phyloP scores from a whole-genome alignment of 169 alveolate species.

The Plasmodium cynomolgi region DNA sequence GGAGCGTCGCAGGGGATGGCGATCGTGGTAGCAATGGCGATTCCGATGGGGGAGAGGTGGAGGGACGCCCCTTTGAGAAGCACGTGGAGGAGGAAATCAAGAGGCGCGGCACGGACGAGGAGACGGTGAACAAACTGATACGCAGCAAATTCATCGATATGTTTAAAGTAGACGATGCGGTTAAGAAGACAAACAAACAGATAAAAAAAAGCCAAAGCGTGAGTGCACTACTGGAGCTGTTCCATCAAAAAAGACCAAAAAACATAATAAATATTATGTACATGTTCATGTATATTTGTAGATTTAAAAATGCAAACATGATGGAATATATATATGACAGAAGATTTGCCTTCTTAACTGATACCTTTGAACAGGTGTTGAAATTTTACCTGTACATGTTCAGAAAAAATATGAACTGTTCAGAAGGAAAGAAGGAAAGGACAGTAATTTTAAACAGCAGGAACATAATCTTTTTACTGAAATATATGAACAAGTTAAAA shows the following conservation, averaged over 20 bases:
- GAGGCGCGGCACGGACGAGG: background rate
- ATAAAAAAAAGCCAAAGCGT: conserved; percentile 42
- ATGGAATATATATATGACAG: conserved; percentile 44
- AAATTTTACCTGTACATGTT: conserved; percentile 40
- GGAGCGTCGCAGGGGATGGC: background rate
- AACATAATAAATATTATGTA: conserved; percentile 69
- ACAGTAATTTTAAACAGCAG: conserved; percentile 11
- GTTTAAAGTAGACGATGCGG: conserved; percentile 42
- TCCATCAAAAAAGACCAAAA: conserved; percentile 7
- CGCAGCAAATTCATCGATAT: background rate
- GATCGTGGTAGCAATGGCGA: background rate
- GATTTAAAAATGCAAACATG: conserved; percentile 26
- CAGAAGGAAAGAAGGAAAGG: background rate
- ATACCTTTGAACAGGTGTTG: conserved; percentile 30
- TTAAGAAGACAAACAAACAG: conserved; percentile 16
- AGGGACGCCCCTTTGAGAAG: background rate
- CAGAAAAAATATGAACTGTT: background rate
- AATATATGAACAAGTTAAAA: conserved; percentile 62
- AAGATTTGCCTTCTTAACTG: conserved; percentile 27
- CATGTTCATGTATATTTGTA: conserved; percentile 34
- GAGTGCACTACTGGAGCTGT: conserved; percentile 14
- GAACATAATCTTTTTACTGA: conserved; percentile 26
- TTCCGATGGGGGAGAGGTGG: background rate
- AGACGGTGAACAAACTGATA: conserved; percentile 1
- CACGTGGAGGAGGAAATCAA: conserved; percentile 7